phyloP scores from a whole-genome alignment of 2,329 filamentous ascomycete species.

The Sporothrix curviconia region DNA sequence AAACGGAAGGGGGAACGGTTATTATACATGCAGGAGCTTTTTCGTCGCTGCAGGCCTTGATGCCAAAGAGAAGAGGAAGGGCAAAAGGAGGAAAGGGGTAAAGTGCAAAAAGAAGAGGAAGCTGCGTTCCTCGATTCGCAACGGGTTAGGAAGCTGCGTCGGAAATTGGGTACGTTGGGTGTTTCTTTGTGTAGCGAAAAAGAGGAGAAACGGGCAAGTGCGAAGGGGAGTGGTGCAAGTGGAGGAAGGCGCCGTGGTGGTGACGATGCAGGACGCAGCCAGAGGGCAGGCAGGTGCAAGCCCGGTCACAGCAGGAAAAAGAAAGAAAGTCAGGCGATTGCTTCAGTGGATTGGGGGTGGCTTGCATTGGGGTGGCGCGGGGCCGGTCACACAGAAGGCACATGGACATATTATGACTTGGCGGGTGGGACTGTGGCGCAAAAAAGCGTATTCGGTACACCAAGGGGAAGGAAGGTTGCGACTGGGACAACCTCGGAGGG shows the following conservation, averaged over 20 bases:
- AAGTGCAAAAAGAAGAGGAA: not conserved
- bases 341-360: not conserved
- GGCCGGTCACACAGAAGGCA: not conserved
- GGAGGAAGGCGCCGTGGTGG: not conserved
- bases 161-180: not conserved
- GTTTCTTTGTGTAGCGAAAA: not conserved
- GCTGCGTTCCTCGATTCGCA: conserved; percentile 1
- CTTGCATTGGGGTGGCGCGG: conserved; percentile 8
- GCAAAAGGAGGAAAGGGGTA: not conserved
- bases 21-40: too few relatives aligned
- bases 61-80: too few relatives aligned
- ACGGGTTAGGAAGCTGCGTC: not conserved
- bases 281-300: not conserved
- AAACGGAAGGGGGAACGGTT: too few relatives aligned
- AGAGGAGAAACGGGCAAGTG: not conserved
- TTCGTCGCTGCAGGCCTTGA: too few relatives aligned
- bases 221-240: not conserved
- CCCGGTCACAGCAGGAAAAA: too few relatives aligned
- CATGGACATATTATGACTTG: conserved; percentile 13
- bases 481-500: conserved; percentile 11
- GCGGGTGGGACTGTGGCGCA: not conserved
- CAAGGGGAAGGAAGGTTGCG: not conserved
- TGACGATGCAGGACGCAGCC: conserved; percentile 1
- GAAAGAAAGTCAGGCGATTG: conserved; percentile 1
- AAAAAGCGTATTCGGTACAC: not conserved